Conservation (phyloP, 805 yeast genomes). For the Candida multigemmis region DNA sequence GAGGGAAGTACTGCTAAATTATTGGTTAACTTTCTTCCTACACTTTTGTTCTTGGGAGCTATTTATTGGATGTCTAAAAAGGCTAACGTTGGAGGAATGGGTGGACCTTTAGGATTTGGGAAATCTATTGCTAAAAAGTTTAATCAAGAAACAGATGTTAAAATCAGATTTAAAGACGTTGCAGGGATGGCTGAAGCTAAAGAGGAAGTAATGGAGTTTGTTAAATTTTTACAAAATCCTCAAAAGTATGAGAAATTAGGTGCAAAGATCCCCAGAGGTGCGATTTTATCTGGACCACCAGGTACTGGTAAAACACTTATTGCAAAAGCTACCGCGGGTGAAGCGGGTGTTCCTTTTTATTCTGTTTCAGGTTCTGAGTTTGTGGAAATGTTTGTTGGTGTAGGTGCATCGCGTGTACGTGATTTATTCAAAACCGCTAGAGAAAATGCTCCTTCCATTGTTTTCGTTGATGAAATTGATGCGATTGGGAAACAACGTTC, state of each 20-base stretch:
- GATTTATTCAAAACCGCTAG: constrained; percentile 86
- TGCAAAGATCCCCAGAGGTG: constrained; percentile 94
- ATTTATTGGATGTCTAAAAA: constrained; percentile 72
- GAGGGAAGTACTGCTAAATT: constrained; percentile 61
- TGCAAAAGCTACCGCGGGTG: constrained; percentile 96
- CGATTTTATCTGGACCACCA: constrained; percentile 89
- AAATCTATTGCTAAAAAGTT: constrained; percentile 73
- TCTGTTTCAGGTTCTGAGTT: constrained; percentile 92
- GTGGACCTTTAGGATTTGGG: constrained; percentile 68
- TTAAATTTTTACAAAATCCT: constrained; percentile 79
- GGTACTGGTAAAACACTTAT: constrained; percentile 93
- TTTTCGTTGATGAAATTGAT: constrained; percentile 91
- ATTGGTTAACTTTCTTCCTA: constrained; percentile 75
- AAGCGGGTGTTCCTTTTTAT: constrained; percentile 88
- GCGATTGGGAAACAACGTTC: constrained; percentile 86
- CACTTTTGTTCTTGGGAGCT: constrained; percentile 81
- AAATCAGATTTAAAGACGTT: constrained; percentile 77
- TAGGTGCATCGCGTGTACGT: constrained; percentile 91
- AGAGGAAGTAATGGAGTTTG: constrained; percentile 94
- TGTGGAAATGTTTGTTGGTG: constrained; percentile 97
- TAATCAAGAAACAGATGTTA: constrained; percentile 77
- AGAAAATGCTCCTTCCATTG: constrained; percentile 82
- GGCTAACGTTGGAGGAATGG: constrained; percentile 38
- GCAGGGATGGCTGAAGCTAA: constrained; percentile 95
- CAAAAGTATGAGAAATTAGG: constrained; percentile 78